phyloP scores from a whole-genome alignment of 371 early-diverging fungal genomes.

The Parasitella parasitica region DNA sequence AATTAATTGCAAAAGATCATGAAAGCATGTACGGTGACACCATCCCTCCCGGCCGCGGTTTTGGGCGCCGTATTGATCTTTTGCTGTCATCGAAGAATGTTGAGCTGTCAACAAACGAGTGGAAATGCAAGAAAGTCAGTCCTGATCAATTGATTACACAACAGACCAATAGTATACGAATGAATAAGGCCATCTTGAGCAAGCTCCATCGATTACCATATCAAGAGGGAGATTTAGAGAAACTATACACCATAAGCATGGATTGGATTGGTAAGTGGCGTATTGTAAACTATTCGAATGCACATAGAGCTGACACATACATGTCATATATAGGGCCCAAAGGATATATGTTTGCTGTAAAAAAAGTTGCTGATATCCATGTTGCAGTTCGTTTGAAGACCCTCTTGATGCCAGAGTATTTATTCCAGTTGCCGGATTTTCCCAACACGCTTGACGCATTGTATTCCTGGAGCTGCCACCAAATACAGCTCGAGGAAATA shows the following conservation, averaged over 20 bases:
- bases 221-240: not conserved
- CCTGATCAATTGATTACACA: slow-evolving; percentile 11
- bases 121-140: slow-evolving; percentile 16
- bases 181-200: slow-evolving; percentile 22
- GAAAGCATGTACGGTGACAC: slow-evolving; percentile 9
- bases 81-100: slow-evolving; percentile 12
- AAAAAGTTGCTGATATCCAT: not conserved
- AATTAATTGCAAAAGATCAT: slow-evolving; percentile 15
- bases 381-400: not conserved
- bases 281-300: not conserved
- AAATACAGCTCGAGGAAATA: not conserved
- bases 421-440: not conserved
- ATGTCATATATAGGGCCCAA: not conserved
- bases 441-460: not conserved
- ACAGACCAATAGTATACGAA: slow-evolving; percentile 20
- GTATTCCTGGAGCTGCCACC: not conserved
- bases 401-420: not conserved
- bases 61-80: slow-evolving; percentile 18
- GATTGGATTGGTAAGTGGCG: slow-evolving; percentile 4
- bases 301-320: not conserved
- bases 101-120: slow-evolving; percentile 18
- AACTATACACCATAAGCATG: not conserved
- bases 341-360: slow-evolving; percentile 16
- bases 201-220: slow-evolving; percentile 12
- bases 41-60: slow-evolving; percentile 17